phyloP scores from a whole-genome alignment of 805 yeast genomes.

The Candida orba region DNA sequence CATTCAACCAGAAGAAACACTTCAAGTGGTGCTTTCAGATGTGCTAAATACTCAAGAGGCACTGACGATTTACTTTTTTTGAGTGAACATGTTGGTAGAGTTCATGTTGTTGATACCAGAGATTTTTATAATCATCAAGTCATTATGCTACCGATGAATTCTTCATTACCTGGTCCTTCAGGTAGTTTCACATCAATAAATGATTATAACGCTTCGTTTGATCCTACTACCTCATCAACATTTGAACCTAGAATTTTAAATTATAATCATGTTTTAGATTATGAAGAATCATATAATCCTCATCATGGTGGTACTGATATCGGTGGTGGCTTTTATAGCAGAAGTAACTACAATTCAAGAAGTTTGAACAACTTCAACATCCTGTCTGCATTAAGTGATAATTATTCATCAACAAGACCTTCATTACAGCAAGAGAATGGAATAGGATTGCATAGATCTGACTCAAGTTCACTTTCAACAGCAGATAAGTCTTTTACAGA shows the following conservation, averaged over 20 bases:
- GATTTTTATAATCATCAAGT: conserved; percentile 71
- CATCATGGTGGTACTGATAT: neutral
- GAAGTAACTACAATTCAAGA: conserved; percentile 15
- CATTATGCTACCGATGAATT: conserved; percentile 48
- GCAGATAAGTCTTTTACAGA: conserved; percentile 25
- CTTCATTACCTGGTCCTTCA: conserved; percentile 1
- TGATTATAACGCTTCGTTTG: neutral
- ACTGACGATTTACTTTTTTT: conserved; percentile 71
- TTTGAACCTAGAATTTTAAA: conserved; percentile 19
- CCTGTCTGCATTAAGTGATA: conserved; percentile 20
- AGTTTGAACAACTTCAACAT: conserved; percentile 19
- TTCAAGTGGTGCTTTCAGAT: conserved; percentile 60
- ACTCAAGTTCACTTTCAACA: conserved; percentile 8
- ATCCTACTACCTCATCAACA: neutral
- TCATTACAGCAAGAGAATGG: conserved; percentile 4
- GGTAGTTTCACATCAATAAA: conserved; percentile 5
- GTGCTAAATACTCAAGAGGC: conserved; percentile 53
- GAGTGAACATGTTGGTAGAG: conserved; percentile 80
- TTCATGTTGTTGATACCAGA: conserved; percentile 78
- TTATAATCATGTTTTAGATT: conserved; percentile 17
- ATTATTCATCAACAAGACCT: conserved; percentile 1
- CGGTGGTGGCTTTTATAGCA: neutral
- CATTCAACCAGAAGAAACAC: conserved; percentile 52
- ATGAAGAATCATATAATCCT: conserved; percentile 13
- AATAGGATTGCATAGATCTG: neutral